Percentiles rank a stretch among this genome's conserved stretches.
phyloP scores from a whole-genome alignment of 2,329 filamentous ascomycete species.

The Neonectria coccinea region DNA sequence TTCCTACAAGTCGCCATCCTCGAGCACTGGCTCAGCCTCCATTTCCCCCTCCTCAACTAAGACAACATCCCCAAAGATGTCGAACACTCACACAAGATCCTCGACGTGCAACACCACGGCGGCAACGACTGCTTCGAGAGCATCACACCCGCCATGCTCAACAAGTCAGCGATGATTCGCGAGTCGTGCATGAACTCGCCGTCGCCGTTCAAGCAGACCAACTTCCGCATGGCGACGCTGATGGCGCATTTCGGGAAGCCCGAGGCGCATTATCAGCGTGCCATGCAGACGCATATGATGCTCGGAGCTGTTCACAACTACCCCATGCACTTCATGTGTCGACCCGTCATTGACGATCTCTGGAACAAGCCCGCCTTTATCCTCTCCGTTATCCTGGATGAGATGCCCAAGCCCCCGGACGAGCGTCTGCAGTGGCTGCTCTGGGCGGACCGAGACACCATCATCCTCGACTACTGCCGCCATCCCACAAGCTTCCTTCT shows the following conservation, averaged over 20 bases:
- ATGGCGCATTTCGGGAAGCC: slow-evolving; percentile 12
- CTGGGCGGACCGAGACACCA: slow-evolving; percentile 36
- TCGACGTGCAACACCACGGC: neutral
- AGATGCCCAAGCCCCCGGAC: slow-evolving; percentile 30
- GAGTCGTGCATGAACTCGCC: slow-evolving; percentile 1
- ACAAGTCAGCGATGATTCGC: neutral
- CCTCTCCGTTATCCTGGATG: slow-evolving; percentile 20
- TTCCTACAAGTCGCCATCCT: neutral
- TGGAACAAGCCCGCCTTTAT: slow-evolving; percentile 20
- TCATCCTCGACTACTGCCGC: slow-evolving; percentile 36
- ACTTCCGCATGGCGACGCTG: slow-evolving; percentile 6
- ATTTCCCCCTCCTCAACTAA: neutral
- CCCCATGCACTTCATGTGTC: slow-evolving; percentile 2
- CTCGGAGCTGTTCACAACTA: neutral
- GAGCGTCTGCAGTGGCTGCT: slow-evolving; percentile 34
- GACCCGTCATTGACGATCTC: slow-evolving; percentile 3
- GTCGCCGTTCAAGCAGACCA: neutral
- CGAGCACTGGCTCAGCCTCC: slow-evolving; percentile 1
- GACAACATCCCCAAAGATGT: neutral
- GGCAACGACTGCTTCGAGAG: neutral
- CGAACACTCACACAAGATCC: neutral
- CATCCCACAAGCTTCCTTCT: slow-evolving; percentile 24
- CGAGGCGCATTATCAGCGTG: slow-evolving; percentile 4
- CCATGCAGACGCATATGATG: neutral
- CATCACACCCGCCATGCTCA: neutral